These are phyloP conservation scores for Backusella liffmaniae DNA, from an alignment of 192 early-diverging fungal genomes.

Conservation along the genomic window DNA sequence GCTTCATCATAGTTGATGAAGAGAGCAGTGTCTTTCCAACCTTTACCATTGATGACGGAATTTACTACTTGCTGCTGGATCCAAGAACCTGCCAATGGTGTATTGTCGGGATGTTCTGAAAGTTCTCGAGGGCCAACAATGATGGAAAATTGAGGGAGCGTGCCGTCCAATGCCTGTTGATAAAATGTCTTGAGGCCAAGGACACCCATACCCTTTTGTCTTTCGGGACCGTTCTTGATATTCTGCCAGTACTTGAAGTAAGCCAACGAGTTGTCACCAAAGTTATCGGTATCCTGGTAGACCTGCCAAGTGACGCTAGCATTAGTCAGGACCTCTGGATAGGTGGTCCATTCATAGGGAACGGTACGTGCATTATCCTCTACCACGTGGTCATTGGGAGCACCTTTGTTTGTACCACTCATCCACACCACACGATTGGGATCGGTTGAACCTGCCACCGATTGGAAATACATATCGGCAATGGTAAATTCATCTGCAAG, in stretches of 20 bases:
- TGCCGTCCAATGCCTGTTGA: conserved; percentile 19
- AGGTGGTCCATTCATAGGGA: conserved; percentile 14
- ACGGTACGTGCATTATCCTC: conserved; percentile 21
- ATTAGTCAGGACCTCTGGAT: conserved; percentile 19
- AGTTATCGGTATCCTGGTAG: conserved; percentile 28
- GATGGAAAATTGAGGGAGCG: conserved; percentile 19
- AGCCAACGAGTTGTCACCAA: conserved; percentile 28
- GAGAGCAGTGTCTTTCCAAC: conserved; percentile 22
- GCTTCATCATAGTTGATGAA: conserved; percentile 32
- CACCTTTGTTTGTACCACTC: conserved; percentile 14
- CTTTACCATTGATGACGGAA: conserved; percentile 14
- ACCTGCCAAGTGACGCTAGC: conserved; percentile 29
- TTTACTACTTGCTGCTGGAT: conserved; percentile 31
- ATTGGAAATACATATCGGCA: conserved; percentile 30
- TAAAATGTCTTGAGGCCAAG: conserved; percentile 28
- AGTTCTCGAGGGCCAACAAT: conserved; percentile 15
- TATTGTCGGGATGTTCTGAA: conserved; percentile 22
- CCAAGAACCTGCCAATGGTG: conserved; percentile 30
- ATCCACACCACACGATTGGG: conserved; percentile 32
- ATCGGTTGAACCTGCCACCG: conserved; percentile 22
- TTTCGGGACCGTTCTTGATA: conserved; percentile 16
- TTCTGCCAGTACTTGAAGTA: conserved; percentile 27
- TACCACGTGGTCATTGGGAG: conserved; percentile 4
- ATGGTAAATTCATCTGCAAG: conserved; percentile 30
- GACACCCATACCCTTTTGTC: conserved; percentile 24